phyloP scores from a whole-genome alignment of 371 early-diverging fungal genomes.

The Syncephalastrum racemosum region DNA sequence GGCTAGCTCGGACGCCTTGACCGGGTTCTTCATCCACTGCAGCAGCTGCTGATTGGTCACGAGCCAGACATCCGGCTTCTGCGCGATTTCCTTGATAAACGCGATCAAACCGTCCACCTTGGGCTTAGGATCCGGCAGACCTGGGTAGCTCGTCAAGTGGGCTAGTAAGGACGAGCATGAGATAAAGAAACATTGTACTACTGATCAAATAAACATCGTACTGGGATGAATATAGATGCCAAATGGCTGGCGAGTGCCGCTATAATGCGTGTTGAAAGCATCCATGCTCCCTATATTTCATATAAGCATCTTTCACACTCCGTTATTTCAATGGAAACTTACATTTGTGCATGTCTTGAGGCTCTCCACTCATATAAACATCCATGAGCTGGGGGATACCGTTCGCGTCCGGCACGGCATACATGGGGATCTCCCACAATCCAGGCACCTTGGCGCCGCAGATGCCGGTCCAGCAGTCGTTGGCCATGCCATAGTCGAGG shows the following conservation, averaged over 20 bases:
- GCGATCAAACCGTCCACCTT: constrained; percentile 33
- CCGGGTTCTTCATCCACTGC: constrained; percentile 66
- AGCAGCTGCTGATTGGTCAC: constrained; percentile 67
- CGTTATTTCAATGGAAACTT: constrained; percentile 6
- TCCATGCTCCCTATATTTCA: constrained; percentile 30
- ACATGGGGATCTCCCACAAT: constrained; percentile 76
- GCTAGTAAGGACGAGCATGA: constrained; percentile 20
- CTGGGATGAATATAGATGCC: constrained; percentile 64
- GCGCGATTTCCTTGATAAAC: constrained; percentile 40
- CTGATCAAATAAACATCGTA: constrained; percentile 17
- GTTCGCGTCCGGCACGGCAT: constrained; percentile 36
- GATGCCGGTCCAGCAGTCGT: constrained; percentile 62
- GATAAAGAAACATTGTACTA: neutral
- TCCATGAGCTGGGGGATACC: constrained; percentile 64
- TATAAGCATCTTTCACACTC: constrained; percentile 13
- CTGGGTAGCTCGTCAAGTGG: constrained; percentile 47
- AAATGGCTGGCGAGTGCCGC: constrained; percentile 63
- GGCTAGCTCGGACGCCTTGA: constrained; percentile 56
- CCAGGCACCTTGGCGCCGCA: constrained; percentile 59
- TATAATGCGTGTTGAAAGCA: constrained; percentile 62
- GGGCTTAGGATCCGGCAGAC: constrained; percentile 35
- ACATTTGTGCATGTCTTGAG: constrained; percentile 43
- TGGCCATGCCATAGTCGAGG: constrained; percentile 67
- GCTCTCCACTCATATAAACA: constrained; percentile 54
- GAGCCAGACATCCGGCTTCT: constrained; percentile 60